These are phyloP conservation scores for Rickenella mellea DNA, from an alignment of 768 basidiomycete species.

Conservation along the genomic window DNA sequence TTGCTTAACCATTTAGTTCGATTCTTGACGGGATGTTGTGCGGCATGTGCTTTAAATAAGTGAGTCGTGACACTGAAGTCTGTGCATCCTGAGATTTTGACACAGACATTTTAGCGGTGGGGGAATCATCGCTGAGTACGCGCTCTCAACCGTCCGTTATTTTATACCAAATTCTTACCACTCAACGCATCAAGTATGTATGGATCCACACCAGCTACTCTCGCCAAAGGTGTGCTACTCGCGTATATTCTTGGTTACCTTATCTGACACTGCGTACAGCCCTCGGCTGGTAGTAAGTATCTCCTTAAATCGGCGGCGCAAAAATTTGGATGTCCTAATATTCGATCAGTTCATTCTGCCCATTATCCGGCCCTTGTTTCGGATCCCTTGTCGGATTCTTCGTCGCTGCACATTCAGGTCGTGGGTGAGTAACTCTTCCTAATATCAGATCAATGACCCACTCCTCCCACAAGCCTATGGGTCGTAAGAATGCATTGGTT, in stretches of 20 bases:
- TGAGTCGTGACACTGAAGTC: too few species aligned
- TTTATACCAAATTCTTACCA: too few species aligned
- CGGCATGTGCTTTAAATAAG: conserved; percentile 1
- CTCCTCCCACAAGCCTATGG: conserved; percentile 9
- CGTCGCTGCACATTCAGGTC: conserved; percentile 9
- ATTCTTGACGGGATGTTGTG: background rate
- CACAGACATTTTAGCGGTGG: too few species aligned
- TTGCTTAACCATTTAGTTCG: too few species aligned
- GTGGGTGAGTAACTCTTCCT: conserved; percentile 4
- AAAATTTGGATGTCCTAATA: background rate
- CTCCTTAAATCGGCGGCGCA: too few species aligned
- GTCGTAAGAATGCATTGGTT: conserved; percentile 13
- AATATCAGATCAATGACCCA: background rate
- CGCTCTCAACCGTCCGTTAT: too few species aligned
- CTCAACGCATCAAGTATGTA: too few species aligned
- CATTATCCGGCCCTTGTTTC: conserved; percentile 11
- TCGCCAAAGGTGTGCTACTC: too few species aligned
- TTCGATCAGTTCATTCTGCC: conserved; percentile 8
- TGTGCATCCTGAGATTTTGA: too few species aligned
- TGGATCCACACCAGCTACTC: too few species aligned
- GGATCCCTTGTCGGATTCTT: conserved; percentile 15
- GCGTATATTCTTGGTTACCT: background rate
- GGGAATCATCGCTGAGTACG: too few species aligned
- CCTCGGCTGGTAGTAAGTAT: conserved; percentile 5
- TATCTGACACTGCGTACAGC: background rate